A percentile compares a stretch with the other conserved stretches of the same genome.
Conservation (phyloP, 2,329 filamentous ascomycete genomes). For the Fusarium torulosum region DNA sequence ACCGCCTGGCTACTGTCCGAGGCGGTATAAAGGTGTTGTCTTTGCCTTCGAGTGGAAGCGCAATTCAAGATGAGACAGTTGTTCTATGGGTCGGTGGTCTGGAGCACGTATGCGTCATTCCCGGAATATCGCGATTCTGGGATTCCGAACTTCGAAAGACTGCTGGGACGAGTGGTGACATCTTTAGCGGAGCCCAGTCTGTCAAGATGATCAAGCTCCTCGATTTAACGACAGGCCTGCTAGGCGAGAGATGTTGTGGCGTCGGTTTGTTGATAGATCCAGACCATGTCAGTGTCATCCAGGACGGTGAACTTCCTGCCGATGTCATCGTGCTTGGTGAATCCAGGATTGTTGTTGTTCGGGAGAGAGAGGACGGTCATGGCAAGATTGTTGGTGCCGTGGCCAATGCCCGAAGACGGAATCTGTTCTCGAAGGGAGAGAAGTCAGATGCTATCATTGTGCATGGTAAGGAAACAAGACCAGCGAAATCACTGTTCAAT, state of each 20-base stretch:
- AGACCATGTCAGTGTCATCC: constrained; percentile 35
- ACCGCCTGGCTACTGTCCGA: constrained; percentile 64
- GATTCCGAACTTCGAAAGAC: constrained; percentile 68
- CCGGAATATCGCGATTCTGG: constrained; percentile 69
- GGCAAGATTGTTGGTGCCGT: constrained; percentile 59
- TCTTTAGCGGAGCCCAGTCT: constrained; percentile 68
- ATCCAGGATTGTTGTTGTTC: constrained; percentile 66
- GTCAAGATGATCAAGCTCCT: constrained; percentile 68
- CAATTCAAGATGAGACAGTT: constrained; percentile 65
- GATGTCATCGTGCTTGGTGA: constrained; percentile 69
- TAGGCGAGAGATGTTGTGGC: constrained; percentile 69
- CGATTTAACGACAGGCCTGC: constrained; percentile 65
- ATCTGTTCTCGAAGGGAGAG: constrained; percentile 55
- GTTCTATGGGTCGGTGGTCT: constrained; percentile 68
- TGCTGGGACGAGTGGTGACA: constrained; percentile 63
- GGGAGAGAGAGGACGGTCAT: constrained; percentile 63
- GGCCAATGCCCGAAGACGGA: constrained; percentile 48
- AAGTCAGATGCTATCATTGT: constrained; percentile 67
- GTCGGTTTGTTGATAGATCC: constrained; percentile 61
- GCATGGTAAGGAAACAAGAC: constrained; percentile 59
- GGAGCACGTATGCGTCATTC: constrained; percentile 69
- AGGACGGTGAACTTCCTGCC: constrained; percentile 61
- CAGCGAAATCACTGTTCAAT: constrained; percentile 62
- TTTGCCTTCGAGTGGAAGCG: constrained; percentile 58
- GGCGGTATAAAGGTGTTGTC: constrained; percentile 66